Conservation (phyloP, 1,284 basidiomycete species). For the Meripilus lineatus region DNA sequence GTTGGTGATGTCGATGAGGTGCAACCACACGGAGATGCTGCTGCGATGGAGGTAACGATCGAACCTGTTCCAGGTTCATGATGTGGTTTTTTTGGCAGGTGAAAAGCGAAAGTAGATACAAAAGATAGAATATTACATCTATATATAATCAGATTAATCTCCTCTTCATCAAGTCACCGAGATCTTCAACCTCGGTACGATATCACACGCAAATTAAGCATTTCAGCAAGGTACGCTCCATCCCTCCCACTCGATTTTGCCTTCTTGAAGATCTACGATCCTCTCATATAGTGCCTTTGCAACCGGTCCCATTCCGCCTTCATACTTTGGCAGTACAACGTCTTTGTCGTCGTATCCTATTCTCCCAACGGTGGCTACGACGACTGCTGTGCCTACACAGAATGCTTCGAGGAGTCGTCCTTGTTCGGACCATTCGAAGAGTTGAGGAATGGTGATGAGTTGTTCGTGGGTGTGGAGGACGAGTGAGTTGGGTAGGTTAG, state of each 20-base stretch:
- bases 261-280: constrained; percentile 64
- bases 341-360: constrained; percentile 52
- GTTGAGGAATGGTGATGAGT: constrained; percentile 56
- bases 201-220: too few relatives aligned
- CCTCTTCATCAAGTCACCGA: too few relatives aligned
- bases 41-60: too few relatives aligned
- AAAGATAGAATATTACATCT: too few relatives aligned
- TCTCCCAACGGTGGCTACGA: constrained; percentile 53
- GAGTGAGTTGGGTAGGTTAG: constrained; percentile 31
- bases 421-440: constrained; percentile 40
- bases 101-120: too few relatives aligned
- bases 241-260: constrained; percentile 44
- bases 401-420: constrained; percentile 67
- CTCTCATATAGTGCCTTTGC: constrained; percentile 50
- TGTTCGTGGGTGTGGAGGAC: constrained; percentile 55
- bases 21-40: too few relatives aligned
- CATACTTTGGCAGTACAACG: constrained; percentile 41
- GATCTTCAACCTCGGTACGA: too few relatives aligned
- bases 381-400: constrained; percentile 68
- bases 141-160: too few relatives aligned
- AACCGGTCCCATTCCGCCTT: constrained; percentile 47
- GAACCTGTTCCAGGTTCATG: too few relatives aligned
- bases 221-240: constrained; percentile 52
- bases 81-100: too few relatives aligned
- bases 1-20: neutral